Conservation (phyloP, 2,329 filamentous ascomycete species). For the Macrophomina pseudophaseolina region DNA sequence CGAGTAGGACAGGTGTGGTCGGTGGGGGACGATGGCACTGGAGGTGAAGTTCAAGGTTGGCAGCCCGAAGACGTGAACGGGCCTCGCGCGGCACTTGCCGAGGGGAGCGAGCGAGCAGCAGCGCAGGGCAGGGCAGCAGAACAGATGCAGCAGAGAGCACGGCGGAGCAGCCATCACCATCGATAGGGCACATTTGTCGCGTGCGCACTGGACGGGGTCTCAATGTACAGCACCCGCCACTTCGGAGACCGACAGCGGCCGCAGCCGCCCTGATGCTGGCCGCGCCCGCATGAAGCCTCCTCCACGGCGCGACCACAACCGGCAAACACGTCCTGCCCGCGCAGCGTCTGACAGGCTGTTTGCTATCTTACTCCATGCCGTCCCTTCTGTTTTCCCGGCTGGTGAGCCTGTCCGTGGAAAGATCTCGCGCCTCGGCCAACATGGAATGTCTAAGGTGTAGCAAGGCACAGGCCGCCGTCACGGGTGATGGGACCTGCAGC, state of each 20-base stretch:
- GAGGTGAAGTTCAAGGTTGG: slow-evolving; percentile 27
- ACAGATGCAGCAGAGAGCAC: background rate
- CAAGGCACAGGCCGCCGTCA: background rate
- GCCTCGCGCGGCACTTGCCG: slow-evolving; percentile 23
- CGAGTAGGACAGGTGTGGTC: slow-evolving; percentile 30
- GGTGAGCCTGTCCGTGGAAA: background rate
- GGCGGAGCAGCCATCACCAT: too few species aligned
- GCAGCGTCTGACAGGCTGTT: background rate
- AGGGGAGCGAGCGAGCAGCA: slow-evolving; percentile 10
- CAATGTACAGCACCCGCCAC: too few species aligned
- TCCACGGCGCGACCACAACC: background rate
- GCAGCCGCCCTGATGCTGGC: background rate
- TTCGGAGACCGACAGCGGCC: too few species aligned
- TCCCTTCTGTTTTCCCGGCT: background rate
- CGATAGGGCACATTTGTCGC: background rate
- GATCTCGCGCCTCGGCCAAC: background rate
- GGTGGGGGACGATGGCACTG: slow-evolving; percentile 25
- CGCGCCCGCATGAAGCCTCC: background rate
- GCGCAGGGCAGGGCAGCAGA: background rate
- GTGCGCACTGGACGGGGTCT: too few species aligned
- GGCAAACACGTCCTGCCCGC: slow-evolving; percentile 3
- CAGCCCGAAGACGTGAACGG: slow-evolving; percentile 27
- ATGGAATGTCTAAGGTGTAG: too few species aligned
- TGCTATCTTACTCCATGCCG: background rate
- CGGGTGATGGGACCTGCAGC: background rate